phyloP scores from a whole-genome alignment of 441 rosid genomes.

The Eruca vesicaria region DNA sequence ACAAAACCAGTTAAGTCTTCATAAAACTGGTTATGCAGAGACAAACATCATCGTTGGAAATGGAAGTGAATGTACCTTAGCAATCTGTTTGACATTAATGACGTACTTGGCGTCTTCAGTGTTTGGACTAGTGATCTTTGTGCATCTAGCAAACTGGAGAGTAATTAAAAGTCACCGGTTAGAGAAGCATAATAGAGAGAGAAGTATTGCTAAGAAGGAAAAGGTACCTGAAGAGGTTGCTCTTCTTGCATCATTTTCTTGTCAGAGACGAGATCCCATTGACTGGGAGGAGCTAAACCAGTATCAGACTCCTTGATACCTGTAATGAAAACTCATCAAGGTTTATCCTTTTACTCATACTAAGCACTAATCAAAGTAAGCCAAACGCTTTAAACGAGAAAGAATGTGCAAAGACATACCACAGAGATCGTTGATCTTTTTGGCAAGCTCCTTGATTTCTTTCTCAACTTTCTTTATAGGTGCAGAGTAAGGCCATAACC shows the following conservation, averaged over 20 bases:
- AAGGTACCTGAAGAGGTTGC: too few species aligned
- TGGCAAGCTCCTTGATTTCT: too few species aligned
- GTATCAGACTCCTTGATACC: too few species aligned
- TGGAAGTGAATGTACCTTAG: constrained; percentile 45
- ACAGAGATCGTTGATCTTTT: too few species aligned
- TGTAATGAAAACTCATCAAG: too few species aligned
- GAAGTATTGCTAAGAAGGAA: neutral
- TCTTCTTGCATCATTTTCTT: constrained; percentile 99
- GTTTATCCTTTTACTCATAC: neutral
- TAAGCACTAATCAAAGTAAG: neutral
- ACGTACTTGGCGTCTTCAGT: too few species aligned
- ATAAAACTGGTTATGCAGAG: neutral
- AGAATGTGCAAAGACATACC: constrained; percentile 44
- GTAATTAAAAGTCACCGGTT: neutral
- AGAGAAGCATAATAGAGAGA: neutral
- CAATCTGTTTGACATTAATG: too few species aligned
- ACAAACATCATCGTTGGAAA: neutral
- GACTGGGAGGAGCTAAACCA: too few species aligned
- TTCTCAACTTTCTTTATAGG: too few species aligned
- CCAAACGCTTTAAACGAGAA: neutral
- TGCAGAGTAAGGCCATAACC: too few species aligned
- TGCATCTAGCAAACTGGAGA: constrained; percentile 87
- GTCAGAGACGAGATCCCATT: too few species aligned
- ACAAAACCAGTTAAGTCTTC: neutral
- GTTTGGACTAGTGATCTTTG: constrained; percentile 89